Evolutionary conservation across 495 filamentous ascomycete genomes (phyloP), one percentile per base, ranked within the genome.

Genomic region (Tuber melanosporum): DNA sequence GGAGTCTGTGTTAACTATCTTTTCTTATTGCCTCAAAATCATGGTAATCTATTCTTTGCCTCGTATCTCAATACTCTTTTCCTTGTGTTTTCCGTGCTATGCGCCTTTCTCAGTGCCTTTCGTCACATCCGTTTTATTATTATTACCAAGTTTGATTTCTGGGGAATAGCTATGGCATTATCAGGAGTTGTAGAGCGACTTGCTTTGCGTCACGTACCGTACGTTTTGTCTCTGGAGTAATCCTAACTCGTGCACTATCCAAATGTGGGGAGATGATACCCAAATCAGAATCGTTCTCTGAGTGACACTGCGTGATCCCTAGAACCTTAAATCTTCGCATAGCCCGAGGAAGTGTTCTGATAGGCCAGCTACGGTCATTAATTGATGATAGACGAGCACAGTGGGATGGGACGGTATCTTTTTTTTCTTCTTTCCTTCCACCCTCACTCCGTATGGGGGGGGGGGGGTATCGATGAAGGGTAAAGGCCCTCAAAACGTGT

Each of bases 171-270:
- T 66, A 26, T 66, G 57, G 57, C 57, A 66, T 66, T 66, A 66
- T 36, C 26, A 36, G 57, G 57, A 66, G 57, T 66, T 66, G 57
- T 66, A 66, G 57, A 66, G 57, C 57, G 57, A 62, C 57, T 62
- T 66, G 26, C 57, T 66, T 66, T 66, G 57, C 57, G 32, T 66
- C 17, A 36, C 57, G 45, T 19, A 47, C 42, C 3, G 47, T 49
- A 49, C 20, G 49, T 57, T 57, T 57, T 22, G 8, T 57, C 49
- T 57, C 49, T 57, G 22, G 22, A 20, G 8, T 57, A 26, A 57
- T 66, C 26, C n/a, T 66, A 66, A 66, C 26, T 36, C 57, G 15
- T 66, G 57, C 12, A 14, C 26, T 36, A 8, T 2, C 26, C n/a
- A 36, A 17, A 26, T 66, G 17, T 14, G 10, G 10, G 26, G 14